A percentile compares a stretch with the other conserved stretches of the same genome.
Evolutionary conservation across 306 rosid species (phyloP).

Genomic region (Inga leiocalycina): DNA sequence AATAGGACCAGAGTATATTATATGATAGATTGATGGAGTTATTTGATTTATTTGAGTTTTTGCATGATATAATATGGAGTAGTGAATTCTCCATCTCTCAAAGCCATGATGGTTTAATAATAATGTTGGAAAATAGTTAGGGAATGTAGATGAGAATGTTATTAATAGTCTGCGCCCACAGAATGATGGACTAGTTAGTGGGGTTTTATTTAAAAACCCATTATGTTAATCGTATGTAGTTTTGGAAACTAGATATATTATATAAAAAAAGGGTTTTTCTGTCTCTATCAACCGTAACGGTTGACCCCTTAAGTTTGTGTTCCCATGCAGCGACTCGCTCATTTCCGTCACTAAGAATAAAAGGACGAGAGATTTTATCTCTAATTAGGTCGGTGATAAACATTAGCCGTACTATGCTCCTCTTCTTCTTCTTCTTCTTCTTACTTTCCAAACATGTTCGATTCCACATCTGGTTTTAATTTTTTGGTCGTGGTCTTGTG

Average conservation of each 20-base stretch:
- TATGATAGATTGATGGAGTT: background rate
- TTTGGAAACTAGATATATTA: background rate
- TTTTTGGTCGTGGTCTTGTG: too few species aligned
- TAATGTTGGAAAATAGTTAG: background rate
- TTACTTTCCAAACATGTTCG: too few species aligned
- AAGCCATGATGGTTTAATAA: background rate
- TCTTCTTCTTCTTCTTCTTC: too few species aligned
- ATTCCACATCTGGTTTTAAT: too few species aligned
- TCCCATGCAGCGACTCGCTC: background rate
- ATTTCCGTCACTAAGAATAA: too few species aligned
- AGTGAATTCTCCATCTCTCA: background rate
- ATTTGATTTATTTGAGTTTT: background rate
- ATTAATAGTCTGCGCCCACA: background rate
- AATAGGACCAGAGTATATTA: too few species aligned
- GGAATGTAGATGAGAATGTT: background rate
- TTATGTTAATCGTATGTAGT: too few species aligned
- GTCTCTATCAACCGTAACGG: background rate
- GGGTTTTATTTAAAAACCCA: too few species aligned
- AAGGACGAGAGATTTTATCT: too few species aligned
- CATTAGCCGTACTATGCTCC: too few species aligned
- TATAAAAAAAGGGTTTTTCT: background rate
- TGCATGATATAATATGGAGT: background rate
- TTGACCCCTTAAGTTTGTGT: background rate
- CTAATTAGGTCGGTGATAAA: too few species aligned
- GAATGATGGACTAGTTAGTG: background rate